Evolutionary conservation across 257 asterid species (phyloP).

Genomic region (Solanum appendiculatum): DNA sequence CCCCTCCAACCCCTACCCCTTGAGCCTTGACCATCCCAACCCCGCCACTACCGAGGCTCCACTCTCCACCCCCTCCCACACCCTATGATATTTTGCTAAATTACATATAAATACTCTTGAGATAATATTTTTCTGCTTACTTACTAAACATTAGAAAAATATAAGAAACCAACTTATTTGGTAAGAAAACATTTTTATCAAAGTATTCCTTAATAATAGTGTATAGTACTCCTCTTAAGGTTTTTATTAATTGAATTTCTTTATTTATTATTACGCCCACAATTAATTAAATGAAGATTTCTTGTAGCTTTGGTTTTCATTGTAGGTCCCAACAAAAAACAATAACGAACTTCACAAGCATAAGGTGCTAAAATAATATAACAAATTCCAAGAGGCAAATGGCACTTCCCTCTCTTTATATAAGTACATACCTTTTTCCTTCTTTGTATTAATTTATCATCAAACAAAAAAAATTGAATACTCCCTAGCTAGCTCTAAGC

Average conservation of each 20-base stretch:
- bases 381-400: slow-evolving; percentile 30
- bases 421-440: slow-evolving; percentile 11
- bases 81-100: no score
- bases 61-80: not conserved
- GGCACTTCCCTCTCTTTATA: slow-evolving; percentile 12
- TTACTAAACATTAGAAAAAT: no score
- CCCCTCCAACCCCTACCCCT: no score
- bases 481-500: not conserved
- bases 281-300: slow-evolving; percentile 5
- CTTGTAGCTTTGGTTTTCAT: slow-evolving; percentile 28
- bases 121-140: no score
- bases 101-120: no score
- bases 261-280: slow-evolving; percentile 4
- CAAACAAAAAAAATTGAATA: not conserved
- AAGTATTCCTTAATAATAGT: not conserved
- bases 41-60: not conserved
- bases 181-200: no score
- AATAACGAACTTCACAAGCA: slow-evolving; percentile 53
- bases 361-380: slow-evolving; percentile 24
- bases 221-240: not conserved
- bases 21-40: no score
- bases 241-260: not conserved
- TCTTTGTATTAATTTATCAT: not conserved
- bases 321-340: slow-evolving; percentile 15
- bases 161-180: no score